Evolutionary conservation across 2,329 filamentous ascomycete species (phyloP).

Genomic region (Xylariaceae sp.): DNA sequence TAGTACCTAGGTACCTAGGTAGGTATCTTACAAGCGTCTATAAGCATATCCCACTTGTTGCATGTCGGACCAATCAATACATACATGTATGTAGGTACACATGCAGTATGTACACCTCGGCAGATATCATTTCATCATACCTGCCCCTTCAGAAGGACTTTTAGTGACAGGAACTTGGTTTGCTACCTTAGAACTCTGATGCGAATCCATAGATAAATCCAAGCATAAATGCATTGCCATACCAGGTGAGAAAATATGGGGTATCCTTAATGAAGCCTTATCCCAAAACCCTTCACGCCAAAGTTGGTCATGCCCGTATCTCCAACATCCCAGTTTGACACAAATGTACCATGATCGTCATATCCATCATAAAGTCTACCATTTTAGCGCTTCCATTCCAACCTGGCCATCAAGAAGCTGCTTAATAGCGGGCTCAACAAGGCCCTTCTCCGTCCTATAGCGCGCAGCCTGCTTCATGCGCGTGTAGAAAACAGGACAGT

Average conservation of each 20-base stretch:
- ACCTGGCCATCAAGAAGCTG: constrained; percentile 42
- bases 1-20: too few relatives aligned
- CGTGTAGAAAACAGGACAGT: constrained; percentile 92
- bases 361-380: constrained; percentile 36
- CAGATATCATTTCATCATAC: background rate
- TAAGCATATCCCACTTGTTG: too few relatives aligned
- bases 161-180: too few relatives aligned
- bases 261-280: constrained; percentile 7
- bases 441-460: constrained; percentile 49
- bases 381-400: constrained; percentile 42
- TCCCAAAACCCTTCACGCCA: background rate
- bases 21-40: too few relatives aligned
- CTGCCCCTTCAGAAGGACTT: too few relatives aligned
- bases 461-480: constrained; percentile 67
- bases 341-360: background rate
- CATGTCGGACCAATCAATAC: too few relatives aligned
- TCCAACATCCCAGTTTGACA: too few relatives aligned
- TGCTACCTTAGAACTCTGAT: too few relatives aligned
- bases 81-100: background rate
- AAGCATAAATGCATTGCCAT: too few relatives aligned
- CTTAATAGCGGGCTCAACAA: constrained; percentile 45
- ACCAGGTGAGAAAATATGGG: background rate
- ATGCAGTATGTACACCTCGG: background rate
- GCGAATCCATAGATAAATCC: too few relatives aligned
- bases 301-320: background rate